Conservation (phyloP, 2,329 filamentous ascomycete genomes). For the Ramularia endophylla region DNA sequence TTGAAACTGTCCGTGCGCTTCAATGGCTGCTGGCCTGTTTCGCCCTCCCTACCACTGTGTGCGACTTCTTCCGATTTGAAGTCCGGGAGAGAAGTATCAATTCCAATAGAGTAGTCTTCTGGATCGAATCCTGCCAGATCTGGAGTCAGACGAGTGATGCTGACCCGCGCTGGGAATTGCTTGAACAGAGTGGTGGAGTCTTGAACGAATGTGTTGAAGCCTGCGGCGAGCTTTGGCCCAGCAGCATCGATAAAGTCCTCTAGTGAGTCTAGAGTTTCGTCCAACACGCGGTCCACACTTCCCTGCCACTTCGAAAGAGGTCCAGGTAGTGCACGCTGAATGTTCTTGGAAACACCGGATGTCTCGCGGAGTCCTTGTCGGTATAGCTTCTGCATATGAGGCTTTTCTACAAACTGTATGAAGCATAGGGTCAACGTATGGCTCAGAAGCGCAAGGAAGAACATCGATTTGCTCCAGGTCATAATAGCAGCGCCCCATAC, state of each 20-base stretch:
- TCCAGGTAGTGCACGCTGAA: conserved; percentile 78
- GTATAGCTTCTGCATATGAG: conserved; percentile 98
- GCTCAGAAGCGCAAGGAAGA: conserved; percentile 76
- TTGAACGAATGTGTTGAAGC: conserved; percentile 78
- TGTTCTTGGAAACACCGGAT: conserved; percentile 85
- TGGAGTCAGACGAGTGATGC: conserved; percentile 69
- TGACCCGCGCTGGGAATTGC: conserved; percentile 79
- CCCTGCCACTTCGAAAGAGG: conserved; percentile 79
- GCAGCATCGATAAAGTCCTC: conserved; percentile 86
- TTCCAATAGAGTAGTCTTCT: conserved; percentile 69
- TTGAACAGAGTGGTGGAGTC: conserved; percentile 86
- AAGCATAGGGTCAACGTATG: conserved; percentile 82
- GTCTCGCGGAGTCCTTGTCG: conserved; percentile 76
- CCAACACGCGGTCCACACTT: conserved; percentile 79
- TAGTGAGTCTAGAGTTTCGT: conserved; percentile 80
- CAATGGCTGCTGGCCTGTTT: conserved; percentile 61
- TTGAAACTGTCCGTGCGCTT: conserved; percentile 57
- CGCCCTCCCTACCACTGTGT: conserved; percentile 66
- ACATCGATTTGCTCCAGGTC: conserved; percentile 81
- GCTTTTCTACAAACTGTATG: conserved; percentile 88
- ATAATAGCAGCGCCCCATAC: conserved; percentile 93
- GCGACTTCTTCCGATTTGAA: conserved; percentile 37
- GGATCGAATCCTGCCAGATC: conserved; percentile 75
- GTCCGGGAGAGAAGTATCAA: conserved; percentile 57
- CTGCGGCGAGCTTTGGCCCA: conserved; percentile 76